Evolutionary conservation across 1,139 yeast species (phyloP).

Genomic region (Saccharomyces hybrid): DNA sequence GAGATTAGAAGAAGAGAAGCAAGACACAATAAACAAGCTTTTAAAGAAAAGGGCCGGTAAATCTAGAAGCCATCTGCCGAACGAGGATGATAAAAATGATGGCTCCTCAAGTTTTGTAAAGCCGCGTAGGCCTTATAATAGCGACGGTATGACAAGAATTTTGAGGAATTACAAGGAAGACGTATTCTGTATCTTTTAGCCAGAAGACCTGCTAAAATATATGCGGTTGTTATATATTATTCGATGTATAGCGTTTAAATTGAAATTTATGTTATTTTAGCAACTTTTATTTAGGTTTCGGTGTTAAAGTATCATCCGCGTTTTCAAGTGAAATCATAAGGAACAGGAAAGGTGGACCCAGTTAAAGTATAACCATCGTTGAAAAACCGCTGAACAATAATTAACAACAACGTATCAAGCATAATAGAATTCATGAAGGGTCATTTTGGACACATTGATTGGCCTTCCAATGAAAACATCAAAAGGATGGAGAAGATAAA

Average conservation of each 20-base stretch:
- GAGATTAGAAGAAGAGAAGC: constrained; percentile 83
- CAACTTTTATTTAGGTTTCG: not conserved
- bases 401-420: not conserved
- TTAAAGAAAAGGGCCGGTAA: constrained; percentile 75
- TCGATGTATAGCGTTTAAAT: not conserved
- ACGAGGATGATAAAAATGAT: constrained; percentile 35
- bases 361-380: not conserved
- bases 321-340: not conserved
- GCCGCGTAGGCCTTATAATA: constrained; percentile 29
- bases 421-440: not conserved
- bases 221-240: not conserved
- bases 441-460: constrained; percentile 1
- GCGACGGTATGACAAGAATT: constrained; percentile 23
- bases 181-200: constrained; percentile 10
- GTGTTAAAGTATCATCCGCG: not conserved
- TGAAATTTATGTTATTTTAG: not conserved
- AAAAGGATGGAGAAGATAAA: constrained; percentile 1
- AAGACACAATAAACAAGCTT: constrained; percentile 79
- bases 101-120: constrained; percentile 29
- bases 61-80: constrained; percentile 42
- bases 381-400: not conserved
- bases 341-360: not conserved
- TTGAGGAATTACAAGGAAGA: constrained; percentile 15
- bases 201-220: constrained; percentile 2
- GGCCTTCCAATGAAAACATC: constrained; percentile 7